Evolutionary conservation across 1,139 yeast species (phyloP).

Genomic region (Blastobotrys serpentis): DNA sequence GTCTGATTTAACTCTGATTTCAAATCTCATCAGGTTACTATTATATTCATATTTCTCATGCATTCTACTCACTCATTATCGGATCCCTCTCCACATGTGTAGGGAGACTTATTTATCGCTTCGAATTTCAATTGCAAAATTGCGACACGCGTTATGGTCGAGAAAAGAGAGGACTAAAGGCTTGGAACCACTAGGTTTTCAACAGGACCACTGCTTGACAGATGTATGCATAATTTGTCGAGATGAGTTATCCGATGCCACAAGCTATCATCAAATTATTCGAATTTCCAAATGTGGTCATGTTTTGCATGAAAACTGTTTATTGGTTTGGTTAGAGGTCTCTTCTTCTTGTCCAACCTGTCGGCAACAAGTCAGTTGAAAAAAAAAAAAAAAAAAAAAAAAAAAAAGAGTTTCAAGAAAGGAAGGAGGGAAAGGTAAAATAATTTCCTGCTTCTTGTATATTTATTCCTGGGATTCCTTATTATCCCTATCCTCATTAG

Average conservation of each 20-base stretch:
- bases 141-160: conserved; percentile 30
- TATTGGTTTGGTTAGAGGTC: conserved; percentile 80
- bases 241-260: conserved; percentile 24
- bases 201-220: conserved; percentile 44
- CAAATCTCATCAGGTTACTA: conserved; percentile 25
- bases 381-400: no score
- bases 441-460: no score
- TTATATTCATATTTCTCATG: conserved; percentile 30
- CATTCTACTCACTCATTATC: conserved; percentile 29
- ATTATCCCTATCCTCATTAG: conserved; percentile 11
- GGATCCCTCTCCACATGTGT: conserved; percentile 33
- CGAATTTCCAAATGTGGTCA: conserved; percentile 57
- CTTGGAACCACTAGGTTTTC: conserved; percentile 38
- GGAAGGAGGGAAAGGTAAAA: no score
- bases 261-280: conserved; percentile 2
- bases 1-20: conserved; percentile 18
- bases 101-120: conserved; percentile 32
- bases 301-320: conserved; percentile 73
- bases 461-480: no score
- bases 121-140: conserved; percentile 29
- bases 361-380: conserved; percentile 18
- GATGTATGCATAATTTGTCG: conserved; percentile 64
- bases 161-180: not conserved
- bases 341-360: conserved; percentile 48
- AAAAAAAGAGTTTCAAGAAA: no score